phyloP scores from a whole-genome alignment of 768 basidiomycete species.

The Tylopilus vinaceipallidus region DNA sequence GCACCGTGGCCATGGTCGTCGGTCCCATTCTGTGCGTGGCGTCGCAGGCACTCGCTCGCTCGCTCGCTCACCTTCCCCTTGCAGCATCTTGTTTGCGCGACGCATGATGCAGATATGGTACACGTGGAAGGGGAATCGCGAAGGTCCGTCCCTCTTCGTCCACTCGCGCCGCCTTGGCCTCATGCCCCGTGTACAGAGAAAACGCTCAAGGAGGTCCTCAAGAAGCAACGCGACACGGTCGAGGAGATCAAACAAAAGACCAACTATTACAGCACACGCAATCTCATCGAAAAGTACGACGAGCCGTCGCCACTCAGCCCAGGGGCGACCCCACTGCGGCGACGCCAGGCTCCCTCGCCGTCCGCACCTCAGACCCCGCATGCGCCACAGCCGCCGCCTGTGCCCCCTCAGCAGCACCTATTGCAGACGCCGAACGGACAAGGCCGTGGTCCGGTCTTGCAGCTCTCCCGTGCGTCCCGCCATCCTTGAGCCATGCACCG shows the following conservation, averaged over 20 bases:
- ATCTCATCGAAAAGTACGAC: conserved; percentile 88
- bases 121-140: conserved; percentile 70
- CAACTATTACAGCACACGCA: conserved; percentile 90
- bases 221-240: conserved; percentile 79
- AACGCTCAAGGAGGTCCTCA: conserved; percentile 67
- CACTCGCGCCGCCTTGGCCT: neutral
- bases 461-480: conserved; percentile 39
- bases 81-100: conserved; percentile 71
- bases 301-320: conserved; percentile 41
- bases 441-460: conserved; percentile 28
- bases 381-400: conserved; percentile 28
- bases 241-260: conserved; percentile 98
- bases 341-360: conserved; percentile 34
- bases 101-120: conserved; percentile 86
- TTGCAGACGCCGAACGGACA: conserved; percentile 24
- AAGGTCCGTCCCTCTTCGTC: conserved; percentile 49
- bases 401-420: conserved; percentile 10
- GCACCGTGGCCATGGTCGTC: conserved; percentile 52
- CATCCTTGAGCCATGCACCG: neutral
- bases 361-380: conserved; percentile 31
- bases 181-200: conserved; percentile 53
- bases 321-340: conserved; percentile 41
- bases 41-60: neutral
- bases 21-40: conserved; percentile 76
- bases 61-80: neutral